Conservation (phyloP, 768 basidiomycete genomes). For the Phylloporus rhodoxanthus region DNA sequence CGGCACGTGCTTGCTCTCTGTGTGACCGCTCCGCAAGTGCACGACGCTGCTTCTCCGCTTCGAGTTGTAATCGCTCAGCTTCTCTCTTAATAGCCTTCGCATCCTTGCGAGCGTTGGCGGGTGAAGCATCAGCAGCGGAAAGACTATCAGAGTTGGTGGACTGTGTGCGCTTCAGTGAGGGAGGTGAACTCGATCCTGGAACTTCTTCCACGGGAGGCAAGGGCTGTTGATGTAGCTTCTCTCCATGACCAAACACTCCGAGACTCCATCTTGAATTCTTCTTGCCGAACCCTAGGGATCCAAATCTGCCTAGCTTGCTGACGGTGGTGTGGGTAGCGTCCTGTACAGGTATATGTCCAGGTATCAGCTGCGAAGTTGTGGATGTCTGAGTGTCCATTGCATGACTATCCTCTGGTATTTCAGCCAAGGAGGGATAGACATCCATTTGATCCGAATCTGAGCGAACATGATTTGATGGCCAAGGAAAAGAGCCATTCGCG, state of each 20-base stretch:
- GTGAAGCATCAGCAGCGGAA: conserved; percentile 49
- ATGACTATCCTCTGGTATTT: conserved; percentile 38
- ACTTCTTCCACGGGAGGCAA: conserved; percentile 73
- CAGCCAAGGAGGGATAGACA: conserved; percentile 42
- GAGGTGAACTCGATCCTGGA: conserved; percentile 47
- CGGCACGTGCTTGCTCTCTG: conserved; percentile 84
- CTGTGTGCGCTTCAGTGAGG: conserved; percentile 73
- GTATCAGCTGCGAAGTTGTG: conserved; percentile 40
- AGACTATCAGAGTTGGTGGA: conserved; percentile 71
- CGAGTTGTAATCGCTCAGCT: conserved; percentile 67
- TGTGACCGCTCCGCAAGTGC: conserved; percentile 67
- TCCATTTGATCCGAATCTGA: conserved; percentile 48
- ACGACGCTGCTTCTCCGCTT: conserved; percentile 82
- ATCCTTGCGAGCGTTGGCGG: conserved; percentile 42
- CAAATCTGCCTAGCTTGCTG: conserved; percentile 53
- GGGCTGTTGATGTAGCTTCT: conserved; percentile 56
- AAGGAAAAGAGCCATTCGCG: conserved; percentile 18
- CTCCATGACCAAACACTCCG: conserved; percentile 63
- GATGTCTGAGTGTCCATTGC: conserved; percentile 47
- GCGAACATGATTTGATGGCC: conserved; percentile 28
- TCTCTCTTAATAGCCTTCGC: conserved; percentile 78
- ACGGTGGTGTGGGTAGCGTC: conserved; percentile 38
- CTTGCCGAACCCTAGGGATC: conserved; percentile 59
- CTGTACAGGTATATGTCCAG: conserved; percentile 33
- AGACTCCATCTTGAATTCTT: conserved; percentile 65